Base-by-base conservation (phyloP, 495 filamentous ascomycete genomes). In the Halenospora varia region DNA sequence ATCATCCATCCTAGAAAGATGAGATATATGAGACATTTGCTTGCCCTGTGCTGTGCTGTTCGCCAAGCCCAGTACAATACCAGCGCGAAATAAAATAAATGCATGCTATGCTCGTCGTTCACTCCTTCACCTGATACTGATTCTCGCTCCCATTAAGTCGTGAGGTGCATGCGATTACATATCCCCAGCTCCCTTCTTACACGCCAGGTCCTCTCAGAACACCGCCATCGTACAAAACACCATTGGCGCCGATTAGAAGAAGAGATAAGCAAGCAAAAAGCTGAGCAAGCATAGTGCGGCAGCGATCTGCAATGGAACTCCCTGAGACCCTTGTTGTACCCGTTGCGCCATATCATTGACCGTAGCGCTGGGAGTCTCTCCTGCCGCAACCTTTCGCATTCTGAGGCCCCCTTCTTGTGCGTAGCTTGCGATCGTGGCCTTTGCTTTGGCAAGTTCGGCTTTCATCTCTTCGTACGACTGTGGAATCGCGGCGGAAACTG, bases 181-280 rank as follows among this genome's bases (percentile, higher is more conserved):
- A 35, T 35, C 13, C 13, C 13, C 29, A 6, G 29, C 6, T 13
- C 29, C 29, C 29, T 35, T 35, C 6, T 35, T 35, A 35, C 29
- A 35, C 29, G 29, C 29, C 29, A 13, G 29, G 6, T 35, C 29
- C 29, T 35, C 29, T 35, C 6, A 35, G 13, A 35, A 35, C 29
- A 13, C 29, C 29, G 13, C 17, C 47, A 49, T 49, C 47, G 23
- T 49, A 49, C 47, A 49, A 24, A 19, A 10, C 3, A 6, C 47
- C 47, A 25, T 19, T 51, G 10, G 11, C 47, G 18, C 9, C 10
- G 19, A 25, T 79, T 84, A 98, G 70, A 97, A 97, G 72, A 98
- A 89, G 64, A 96, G 80, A 71, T 96, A 98, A 2, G 89, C 95
- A 64, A 97, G 78, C 68, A 98, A 73, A 75, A 98, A 98, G 74